phyloP scores from a whole-genome alignment of 306 rosid species.

The Inga laurina region DNA sequence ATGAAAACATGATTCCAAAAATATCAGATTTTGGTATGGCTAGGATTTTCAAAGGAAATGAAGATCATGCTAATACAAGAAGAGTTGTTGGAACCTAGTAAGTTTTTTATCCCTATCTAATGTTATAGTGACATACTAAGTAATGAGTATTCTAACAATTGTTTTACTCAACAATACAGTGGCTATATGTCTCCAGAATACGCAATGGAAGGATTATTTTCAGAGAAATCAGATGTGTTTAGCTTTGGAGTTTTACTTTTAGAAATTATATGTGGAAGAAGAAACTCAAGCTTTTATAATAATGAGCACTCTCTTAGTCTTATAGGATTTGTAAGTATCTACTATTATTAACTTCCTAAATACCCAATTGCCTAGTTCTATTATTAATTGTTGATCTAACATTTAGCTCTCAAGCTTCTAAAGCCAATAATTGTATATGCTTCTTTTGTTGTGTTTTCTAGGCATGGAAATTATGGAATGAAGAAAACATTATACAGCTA shows the following conservation, averaged over 20 bases:
- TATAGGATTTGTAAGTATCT: slow-evolving; percentile 29
- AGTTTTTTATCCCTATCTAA: not conserved
- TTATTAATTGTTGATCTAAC: not conserved
- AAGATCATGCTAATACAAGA: not conserved
- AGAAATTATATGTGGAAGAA: not conserved
- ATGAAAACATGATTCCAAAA: not conserved
- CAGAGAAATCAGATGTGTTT: not conserved
- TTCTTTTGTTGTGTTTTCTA: not conserved
- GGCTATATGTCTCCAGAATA: slow-evolving; percentile 43
- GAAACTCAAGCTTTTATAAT: not conserved
- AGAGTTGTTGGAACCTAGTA: not conserved
- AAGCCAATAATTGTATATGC: not conserved
- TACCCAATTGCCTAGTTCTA: not conserved
- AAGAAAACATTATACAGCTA: not conserved
- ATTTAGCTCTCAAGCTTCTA: not conserved
- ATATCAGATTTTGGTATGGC: not conserved
- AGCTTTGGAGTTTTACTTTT: not conserved
- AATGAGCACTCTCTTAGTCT: slow-evolving; percentile 10
- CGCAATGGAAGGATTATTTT: slow-evolving; percentile 30
- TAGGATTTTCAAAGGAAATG: not conserved
- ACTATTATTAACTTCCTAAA: not conserved
- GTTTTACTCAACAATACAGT: slow-evolving; percentile 1
- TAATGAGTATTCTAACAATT: not conserved
- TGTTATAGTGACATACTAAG: not conserved
- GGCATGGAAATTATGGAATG: slow-evolving; percentile 35